These are phyloP conservation scores for Chrysanthemum lavandulifolium DNA, from an alignment of 129 eudicot species.

Conservation along the genomic window DNA sequence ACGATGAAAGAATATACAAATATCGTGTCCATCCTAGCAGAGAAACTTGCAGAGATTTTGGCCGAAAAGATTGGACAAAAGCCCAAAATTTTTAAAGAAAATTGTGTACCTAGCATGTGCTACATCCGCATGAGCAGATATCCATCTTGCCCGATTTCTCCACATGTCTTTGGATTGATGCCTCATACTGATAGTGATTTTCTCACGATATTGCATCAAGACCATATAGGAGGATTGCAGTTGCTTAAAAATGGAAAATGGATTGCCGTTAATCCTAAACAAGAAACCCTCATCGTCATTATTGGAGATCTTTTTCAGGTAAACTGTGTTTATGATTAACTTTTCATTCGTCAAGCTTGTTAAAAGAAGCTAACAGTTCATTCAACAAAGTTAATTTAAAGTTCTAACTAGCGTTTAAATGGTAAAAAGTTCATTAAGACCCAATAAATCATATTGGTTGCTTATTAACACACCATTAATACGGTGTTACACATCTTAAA, in stretches of 20 bases:
- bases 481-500: not conserved
- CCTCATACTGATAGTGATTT: slow-evolving; percentile 92
- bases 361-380: not conserved
- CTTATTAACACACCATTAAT: too few relatives aligned
- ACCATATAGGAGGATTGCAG: slow-evolving; percentile 79
- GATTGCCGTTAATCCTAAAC: slow-evolving; percentile 73
- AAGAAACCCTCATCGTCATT: slow-evolving; percentile 61
- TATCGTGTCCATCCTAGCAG: slow-evolving; percentile 51
- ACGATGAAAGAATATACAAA: slow-evolving; percentile 55
- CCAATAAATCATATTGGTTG: too few relatives aligned
- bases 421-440: too few relatives aligned
- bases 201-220: slow-evolving; percentile 83
- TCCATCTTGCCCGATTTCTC: slow-evolving; percentile 62
- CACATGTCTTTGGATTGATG: slow-evolving; percentile 57
- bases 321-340: not conserved
- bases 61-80: slow-evolving; percentile 55
- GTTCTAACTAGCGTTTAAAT: too few relatives aligned
- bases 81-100: slow-evolving; percentile 41
- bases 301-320: slow-evolving; percentile 94
- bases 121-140: slow-evolving; percentile 79
- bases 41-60: slow-evolving; percentile 58
- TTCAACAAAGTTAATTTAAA: not conserved
- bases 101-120: slow-evolving; percentile 59
- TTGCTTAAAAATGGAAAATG: slow-evolving; percentile 75
- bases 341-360: not conserved